Evolutionary conservation across 306 rosid species (phyloP).

Genomic region (Pterocarpus macrocarpus): DNA sequence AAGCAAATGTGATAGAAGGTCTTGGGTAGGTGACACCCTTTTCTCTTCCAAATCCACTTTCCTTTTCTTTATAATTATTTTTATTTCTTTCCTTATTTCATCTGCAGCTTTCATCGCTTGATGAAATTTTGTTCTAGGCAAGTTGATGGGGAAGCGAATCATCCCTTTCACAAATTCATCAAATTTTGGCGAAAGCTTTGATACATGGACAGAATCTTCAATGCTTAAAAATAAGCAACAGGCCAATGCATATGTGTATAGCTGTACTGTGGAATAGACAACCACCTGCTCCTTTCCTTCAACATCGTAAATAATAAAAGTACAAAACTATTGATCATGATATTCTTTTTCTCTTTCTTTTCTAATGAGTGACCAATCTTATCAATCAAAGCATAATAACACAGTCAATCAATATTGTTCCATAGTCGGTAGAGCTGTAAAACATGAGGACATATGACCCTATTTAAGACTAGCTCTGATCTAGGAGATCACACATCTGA

Average conservation of each 20-base stretch:
- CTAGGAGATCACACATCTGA: no score
- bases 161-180: slow-evolving; percentile 55
- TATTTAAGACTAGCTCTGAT: no score
- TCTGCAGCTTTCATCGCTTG: slow-evolving; percentile 49
- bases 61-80: slow-evolving; percentile 48
- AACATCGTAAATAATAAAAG: no score
- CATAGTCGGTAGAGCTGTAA: no score
- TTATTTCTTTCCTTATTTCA: slow-evolving; percentile 48
- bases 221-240: slow-evolving; percentile 56
- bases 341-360: no score
- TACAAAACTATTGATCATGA: no score
- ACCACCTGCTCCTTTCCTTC: slow-evolving; percentile 50
- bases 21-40: slow-evolving; percentile 53
- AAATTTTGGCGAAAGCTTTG: slow-evolving; percentile 39
- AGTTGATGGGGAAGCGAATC: slow-evolving; percentile 50
- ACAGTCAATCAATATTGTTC: no score
- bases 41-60: slow-evolving; percentile 51
- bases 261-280: slow-evolving; percentile 44
- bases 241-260: slow-evolving; percentile 59
- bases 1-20: slow-evolving; percentile 57
- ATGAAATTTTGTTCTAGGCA: slow-evolving; percentile 57
- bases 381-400: no score
- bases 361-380: no score
- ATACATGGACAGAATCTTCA: slow-evolving; percentile 49
- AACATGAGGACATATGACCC: no score